Conservation (phyloP, 345 rosid genomes). For the Pugionium cornutum region DNA sequence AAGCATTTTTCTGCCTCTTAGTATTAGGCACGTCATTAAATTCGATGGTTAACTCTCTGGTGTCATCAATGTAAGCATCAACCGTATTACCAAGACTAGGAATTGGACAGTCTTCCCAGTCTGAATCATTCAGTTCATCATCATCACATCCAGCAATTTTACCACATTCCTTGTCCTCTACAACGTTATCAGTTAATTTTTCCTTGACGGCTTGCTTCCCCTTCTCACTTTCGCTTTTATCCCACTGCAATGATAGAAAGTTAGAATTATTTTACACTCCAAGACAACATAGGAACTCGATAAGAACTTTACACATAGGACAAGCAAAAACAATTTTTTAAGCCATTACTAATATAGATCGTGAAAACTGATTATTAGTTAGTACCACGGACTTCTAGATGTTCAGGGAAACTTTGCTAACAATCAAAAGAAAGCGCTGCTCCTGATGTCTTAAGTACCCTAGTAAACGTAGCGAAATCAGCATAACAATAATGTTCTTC, state of each 20-base stretch:
- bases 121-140: conserved; percentile 71
- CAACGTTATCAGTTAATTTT: conserved; percentile 38
- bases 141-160: conserved; percentile 25
- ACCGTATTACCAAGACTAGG: conserved; percentile 37
- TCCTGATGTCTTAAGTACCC: background rate
- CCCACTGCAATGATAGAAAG: conserved; percentile 30
- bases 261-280: background rate
- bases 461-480: conserved; percentile 6
- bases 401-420: too few species aligned
- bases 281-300: background rate
- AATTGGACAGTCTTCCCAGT: conserved; percentile 87
- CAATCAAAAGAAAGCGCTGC: background rate
- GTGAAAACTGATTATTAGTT: background rate
- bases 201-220: conserved; percentile 39
- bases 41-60: conserved; percentile 58
- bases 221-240: conserved; percentile 28
- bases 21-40: conserved; percentile 58
- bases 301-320: conserved; percentile 1
- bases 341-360: background rate
- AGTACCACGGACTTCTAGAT: too few species aligned
- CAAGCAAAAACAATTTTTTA: background rate
- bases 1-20: conserved; percentile 51
- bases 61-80: conserved; percentile 30
- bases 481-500: background rate
- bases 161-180: conserved; percentile 39